phyloP scores from a whole-genome alignment of 345 rosid genomes.

The Bruguiera parviflora region DNA sequence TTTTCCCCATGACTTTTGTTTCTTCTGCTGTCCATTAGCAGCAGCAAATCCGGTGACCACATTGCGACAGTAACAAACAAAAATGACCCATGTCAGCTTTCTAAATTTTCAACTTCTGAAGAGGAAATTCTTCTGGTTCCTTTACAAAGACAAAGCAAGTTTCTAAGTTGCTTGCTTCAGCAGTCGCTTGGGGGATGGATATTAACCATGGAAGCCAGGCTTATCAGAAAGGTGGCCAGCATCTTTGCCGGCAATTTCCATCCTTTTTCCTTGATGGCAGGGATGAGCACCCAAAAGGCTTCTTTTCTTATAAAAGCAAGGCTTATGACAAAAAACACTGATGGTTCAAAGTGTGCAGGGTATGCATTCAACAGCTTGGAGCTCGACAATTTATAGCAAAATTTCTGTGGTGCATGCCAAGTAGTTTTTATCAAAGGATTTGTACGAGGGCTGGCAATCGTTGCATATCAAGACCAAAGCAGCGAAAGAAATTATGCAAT shows the following conservation, averaged over 20 bases:
- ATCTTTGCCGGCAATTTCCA: background rate
- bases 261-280: background rate
- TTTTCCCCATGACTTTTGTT: slow-evolving; percentile 18
- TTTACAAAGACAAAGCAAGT: slow-evolving; percentile 30
- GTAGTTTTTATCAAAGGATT: background rate
- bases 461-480: background rate
- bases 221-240: background rate
- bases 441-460: slow-evolving; percentile 15
- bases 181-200: background rate
- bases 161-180: slow-evolving; percentile 5
- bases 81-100: slow-evolving; percentile 29
- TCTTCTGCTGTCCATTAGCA: slow-evolving; percentile 22
- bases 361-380: no score
- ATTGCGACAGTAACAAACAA: slow-evolving; percentile 25
- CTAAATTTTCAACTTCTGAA: slow-evolving; percentile 18
- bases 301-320: background rate
- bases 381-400: no score
- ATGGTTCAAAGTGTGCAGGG: background rate
- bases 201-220: background rate
- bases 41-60: slow-evolving; percentile 33
- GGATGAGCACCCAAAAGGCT: no score
- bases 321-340: no score
- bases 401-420: no score
- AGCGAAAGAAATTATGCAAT: no score
- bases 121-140: slow-evolving; percentile 15